Conservation (phyloP, 2,329 filamentous ascomycete genomes). For the Cordyceps javanica region DNA sequence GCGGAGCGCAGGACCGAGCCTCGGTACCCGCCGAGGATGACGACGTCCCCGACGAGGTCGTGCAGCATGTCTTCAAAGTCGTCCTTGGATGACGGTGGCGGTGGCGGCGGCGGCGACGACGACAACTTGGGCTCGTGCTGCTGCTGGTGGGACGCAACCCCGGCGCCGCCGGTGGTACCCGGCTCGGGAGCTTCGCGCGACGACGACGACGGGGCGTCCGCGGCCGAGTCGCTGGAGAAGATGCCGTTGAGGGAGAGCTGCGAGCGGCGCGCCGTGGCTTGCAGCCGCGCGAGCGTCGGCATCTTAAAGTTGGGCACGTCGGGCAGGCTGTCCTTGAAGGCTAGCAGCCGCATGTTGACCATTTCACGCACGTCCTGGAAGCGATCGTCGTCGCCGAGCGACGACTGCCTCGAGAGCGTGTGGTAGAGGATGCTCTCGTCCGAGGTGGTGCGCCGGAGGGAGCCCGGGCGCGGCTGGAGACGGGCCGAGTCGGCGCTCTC, state of each 20-base stretch:
- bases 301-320: constrained; percentile 73
- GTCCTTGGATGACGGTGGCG: constrained; percentile 14
- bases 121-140: background rate
- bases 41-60: constrained; percentile 72
- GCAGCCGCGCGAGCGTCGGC: constrained; percentile 52
- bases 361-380: constrained; percentile 78
- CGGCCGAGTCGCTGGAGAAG: constrained; percentile 20
- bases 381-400: constrained; percentile 73
- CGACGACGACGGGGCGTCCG: constrained; percentile 14
- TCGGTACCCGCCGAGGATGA: constrained; percentile 84
- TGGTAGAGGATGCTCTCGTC: constrained; percentile 76
- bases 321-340: constrained; percentile 79
- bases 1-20: constrained; percentile 85
- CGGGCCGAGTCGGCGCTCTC: background rate
- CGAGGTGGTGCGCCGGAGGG: constrained; percentile 29
- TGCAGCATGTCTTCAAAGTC: constrained; percentile 53
- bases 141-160: no score
- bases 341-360: constrained; percentile 84
- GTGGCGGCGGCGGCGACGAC: background rate
- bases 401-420: constrained; percentile 70
- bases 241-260: constrained; percentile 28
- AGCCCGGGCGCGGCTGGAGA: constrained; percentile 17
- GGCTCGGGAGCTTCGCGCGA: constrained; percentile 12
- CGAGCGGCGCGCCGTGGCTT: constrained; percentile 25
- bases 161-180: no score